Evolutionary conservation across 441 rosid genomes (phyloP), one percentile per base, ranked within the genome.

Genomic region (Corymbia calophylla): DNA sequence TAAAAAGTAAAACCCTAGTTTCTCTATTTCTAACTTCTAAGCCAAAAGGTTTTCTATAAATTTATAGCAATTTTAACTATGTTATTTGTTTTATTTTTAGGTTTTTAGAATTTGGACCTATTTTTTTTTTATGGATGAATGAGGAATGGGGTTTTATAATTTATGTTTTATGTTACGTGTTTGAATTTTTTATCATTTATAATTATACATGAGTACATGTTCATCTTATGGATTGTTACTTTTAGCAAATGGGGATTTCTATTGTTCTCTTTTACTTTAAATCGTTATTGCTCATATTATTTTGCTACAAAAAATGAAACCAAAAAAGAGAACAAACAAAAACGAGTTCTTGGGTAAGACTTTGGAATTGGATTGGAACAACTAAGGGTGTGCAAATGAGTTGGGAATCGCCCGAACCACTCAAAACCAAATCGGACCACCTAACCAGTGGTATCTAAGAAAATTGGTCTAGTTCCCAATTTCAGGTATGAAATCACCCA

Each of bases 1-100:
- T 9, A 14, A 58, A 58, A 58, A 25, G n/a, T 58, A 58, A 56
- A 10, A 58, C 14, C 64, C 9, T 25, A 58, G 6, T 4, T 10
- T 58, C 7, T 58, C 14, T 2, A 58, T 58, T 25, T 58, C 64
- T 58, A 25, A 58, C 64, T 29, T 58, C 29, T 25, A 58, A 14
- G 14, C 0, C 9, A 1, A 58, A 1, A 58, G n/a, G 1, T 58
- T 25, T 58, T 58, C 0, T 58, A 58, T 23, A 58, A 58, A 2
- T 58, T 58, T 25, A 0, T 58, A 23, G 64, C n/a, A 58, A 58
- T 9, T 4, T 58, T 58, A 58, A 58, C 62, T 23, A 58, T 4
- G 13, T 27, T 56, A 29, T 29, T 58, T 58, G 10, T 10, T 58
- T 58, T 58, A 13, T 4, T 58, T 58, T 1, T 14, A 25, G 23